Conservation (phyloP, 2,329 filamentous ascomycete species). For the Ascosphaera aggregata region DNA sequence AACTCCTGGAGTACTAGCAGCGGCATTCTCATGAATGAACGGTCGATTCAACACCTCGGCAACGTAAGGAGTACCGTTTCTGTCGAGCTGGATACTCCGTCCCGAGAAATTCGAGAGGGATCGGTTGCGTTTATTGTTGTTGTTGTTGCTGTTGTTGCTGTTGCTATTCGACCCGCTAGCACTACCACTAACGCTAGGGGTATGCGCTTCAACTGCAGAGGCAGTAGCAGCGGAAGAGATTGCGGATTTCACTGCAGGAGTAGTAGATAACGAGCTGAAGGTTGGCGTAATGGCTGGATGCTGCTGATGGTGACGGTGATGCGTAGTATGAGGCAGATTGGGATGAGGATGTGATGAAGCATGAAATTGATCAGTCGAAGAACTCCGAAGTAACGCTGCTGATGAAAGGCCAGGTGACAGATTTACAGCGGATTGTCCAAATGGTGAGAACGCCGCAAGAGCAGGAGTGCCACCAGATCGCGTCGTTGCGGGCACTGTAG, state of each 20-base stretch:
- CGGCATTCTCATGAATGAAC: not conserved
- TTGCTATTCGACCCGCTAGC: conserved; percentile 11
- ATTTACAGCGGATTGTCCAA: conserved; percentile 1
- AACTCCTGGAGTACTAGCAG: no score
- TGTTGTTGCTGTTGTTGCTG: conserved; percentile 12
- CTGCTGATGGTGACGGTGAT: not conserved
- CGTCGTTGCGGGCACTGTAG: not conserved
- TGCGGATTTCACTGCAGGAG: conserved; percentile 10
- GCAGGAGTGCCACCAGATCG: not conserved
- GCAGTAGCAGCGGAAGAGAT: conserved; percentile 14
- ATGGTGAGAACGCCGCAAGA: not conserved
- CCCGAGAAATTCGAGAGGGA: conserved; percentile 20
- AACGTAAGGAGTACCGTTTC: not conserved
- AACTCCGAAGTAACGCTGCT: no score
- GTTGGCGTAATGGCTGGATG: conserved; percentile 6
- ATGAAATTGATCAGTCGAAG: no score
- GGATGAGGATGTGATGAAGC: not conserved
- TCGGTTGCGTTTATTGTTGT: conserved; percentile 14
- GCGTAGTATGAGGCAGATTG: no score
- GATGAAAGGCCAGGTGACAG: not conserved
- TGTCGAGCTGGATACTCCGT: conserved; percentile 14
- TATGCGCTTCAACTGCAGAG: conserved; percentile 13
- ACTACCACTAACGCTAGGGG: conserved; percentile 8
- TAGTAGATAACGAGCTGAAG: not conserved
- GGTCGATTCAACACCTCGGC: not conserved